These are phyloP conservation scores for Moricandia arvensis DNA, from an alignment of 345 rosid genomes.

Conservation along the genomic window DNA sequence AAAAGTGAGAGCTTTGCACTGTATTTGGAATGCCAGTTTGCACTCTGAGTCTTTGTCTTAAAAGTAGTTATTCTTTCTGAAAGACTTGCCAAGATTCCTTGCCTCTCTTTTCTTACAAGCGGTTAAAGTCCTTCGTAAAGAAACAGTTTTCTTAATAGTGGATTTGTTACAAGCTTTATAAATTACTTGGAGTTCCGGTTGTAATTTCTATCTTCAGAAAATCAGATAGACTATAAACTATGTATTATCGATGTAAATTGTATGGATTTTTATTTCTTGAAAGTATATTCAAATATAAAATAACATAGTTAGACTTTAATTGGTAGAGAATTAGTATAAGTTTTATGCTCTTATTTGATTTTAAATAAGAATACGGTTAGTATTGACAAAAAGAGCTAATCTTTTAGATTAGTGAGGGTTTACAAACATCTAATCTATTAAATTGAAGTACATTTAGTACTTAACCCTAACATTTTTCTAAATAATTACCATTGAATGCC, in stretches of 20 bases:
- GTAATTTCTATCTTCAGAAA: not conserved
- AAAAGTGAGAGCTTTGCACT: slow-evolving; percentile 18
- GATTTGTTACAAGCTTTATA: not conserved
- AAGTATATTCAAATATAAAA: not conserved
- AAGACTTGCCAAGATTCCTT: slow-evolving; percentile 23
- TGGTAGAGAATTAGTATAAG: no score
- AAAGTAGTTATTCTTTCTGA: slow-evolving; percentile 44
- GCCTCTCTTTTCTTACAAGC: slow-evolving; percentile 21
- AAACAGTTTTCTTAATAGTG: not conserved
- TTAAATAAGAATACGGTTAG: no score
- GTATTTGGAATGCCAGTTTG: slow-evolving; percentile 36
- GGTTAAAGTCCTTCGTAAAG: not conserved
- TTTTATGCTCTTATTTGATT: no score
- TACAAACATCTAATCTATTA: no score
- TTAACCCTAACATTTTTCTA: no score
- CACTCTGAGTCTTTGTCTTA: slow-evolving; percentile 26
- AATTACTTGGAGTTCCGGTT: not conserved
- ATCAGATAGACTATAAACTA: not conserved
- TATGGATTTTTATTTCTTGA: not conserved
- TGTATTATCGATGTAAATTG: not conserved
- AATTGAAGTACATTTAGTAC: no score
- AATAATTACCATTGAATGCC: no score
- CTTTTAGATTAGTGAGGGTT: no score
- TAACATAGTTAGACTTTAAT: no score
- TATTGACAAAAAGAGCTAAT: no score